These are phyloP conservation scores for Rubus parviflorus DNA, from an alignment of 306 rosid genomes.

Conservation along the genomic window DNA sequence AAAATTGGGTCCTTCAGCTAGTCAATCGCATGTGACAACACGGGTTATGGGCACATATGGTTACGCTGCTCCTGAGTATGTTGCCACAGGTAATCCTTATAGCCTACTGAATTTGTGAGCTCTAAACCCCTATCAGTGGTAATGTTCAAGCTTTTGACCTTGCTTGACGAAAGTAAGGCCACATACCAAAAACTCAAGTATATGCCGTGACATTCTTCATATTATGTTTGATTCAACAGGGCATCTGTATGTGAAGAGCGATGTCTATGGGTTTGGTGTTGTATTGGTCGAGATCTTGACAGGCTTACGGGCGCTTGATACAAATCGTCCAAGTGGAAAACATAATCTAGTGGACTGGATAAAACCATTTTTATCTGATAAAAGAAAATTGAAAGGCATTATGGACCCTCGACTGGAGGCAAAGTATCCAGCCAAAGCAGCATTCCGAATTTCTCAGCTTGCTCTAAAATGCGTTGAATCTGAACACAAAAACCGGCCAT, in stretches of 20 bases:
- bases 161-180: background rate
- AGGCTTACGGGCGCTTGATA: conserved; percentile 66
- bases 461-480: conserved; percentile 70
- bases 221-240: conserved; percentile 39
- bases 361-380: conserved; percentile 67
- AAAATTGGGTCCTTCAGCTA: conserved; percentile 94
- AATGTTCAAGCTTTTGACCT: background rate
- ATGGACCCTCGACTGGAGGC: conserved; percentile 75
- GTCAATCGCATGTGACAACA: conserved; percentile 91
- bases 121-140: background rate
- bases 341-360: conserved; percentile 76
- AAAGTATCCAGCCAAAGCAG: conserved; percentile 80
- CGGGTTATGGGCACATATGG: conserved; percentile 97
- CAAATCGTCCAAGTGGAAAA: conserved; percentile 64
- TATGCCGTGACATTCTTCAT: conserved; percentile 2
- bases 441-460: conserved; percentile 65
- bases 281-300: conserved; percentile 86
- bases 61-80: conserved; percentile 96
- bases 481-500: conserved; percentile 78
- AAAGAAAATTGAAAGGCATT: conserved; percentile 62
- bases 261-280: conserved; percentile 91
- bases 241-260: conserved; percentile 90
- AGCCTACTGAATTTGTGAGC: background rate
- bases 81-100: conserved; percentile 65
- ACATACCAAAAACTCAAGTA: background rate